Base-by-base conservation (phyloP, 2,329 filamentous ascomycete genomes). In the Xylariomycetidae sp. region DNA sequence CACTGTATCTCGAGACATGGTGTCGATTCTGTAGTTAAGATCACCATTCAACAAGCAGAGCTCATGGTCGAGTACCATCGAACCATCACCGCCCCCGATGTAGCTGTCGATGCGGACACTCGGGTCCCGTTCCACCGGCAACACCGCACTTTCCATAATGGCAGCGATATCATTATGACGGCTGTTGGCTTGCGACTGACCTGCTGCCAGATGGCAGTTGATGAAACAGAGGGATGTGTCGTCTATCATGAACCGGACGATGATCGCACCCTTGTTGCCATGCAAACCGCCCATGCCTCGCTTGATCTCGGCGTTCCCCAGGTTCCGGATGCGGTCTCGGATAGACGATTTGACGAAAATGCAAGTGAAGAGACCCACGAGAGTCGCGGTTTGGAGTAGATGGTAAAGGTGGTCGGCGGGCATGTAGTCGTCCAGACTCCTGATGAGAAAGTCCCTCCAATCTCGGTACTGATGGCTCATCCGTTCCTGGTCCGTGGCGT, bases 381-480 rank as follows among this genome's bases (percentile, higher is more conserved):
- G 75, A 43, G 87, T 87, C 5, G 88, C 82, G 3, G 86, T 92
- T 48, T 96, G 88, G 6, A 98, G 68, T 5, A 95, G 73, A 29
- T 87, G 79, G 53, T 96, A 98, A 10, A 85, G 67, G 42, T 88
- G 77, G 34, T 84, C 75, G 6, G 72, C 63, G 0, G 85, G 82
- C 74, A 92, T 85, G 50, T 81, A 80, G 46, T 94, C 86, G 52
- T 95, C 86, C 24, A 98, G 68, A 32, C 79, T 79, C 38, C 85
- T 77, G 25, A 84, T 79, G 19, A 98, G 68, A 56, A 94, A 89
- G 56, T 96, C 88, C 52, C 87, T 77, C 92, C 92, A 98, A 40
- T 93, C 87, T 43, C 92, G 85, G 58, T 98, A 98, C 54, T 95
- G 89, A 47, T 93, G 89, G 59, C 87, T 93, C 86, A 96, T 96